Conservation (phyloP, 441 rosid genomes). For the Eugenia klotzschiana region DNA sequence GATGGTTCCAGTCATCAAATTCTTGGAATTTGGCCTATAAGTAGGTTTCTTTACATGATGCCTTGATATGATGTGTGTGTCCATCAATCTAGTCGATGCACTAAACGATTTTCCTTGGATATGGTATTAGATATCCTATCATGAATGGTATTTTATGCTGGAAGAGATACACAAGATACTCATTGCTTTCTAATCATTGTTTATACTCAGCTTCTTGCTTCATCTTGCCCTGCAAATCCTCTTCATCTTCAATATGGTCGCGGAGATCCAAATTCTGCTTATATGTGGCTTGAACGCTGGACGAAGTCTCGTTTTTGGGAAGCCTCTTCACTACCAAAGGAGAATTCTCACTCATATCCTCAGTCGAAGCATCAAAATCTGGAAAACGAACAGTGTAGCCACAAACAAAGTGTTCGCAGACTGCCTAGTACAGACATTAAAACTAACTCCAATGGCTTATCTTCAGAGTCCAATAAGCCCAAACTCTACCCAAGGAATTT, state of each 20-base stretch:
- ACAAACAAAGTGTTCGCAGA: slow-evolving; percentile 31
- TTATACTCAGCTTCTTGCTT: slow-evolving; percentile 45
- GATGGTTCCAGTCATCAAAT: background rate
- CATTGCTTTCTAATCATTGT: background rate
- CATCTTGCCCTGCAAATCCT: slow-evolving; percentile 27
- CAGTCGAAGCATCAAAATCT: slow-evolving; percentile 24
- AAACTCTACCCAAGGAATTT: slow-evolving; percentile 37
- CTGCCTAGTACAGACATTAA: slow-evolving; percentile 18
- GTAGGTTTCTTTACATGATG: background rate
- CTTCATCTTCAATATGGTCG: slow-evolving; percentile 30
- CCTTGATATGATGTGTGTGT: background rate
- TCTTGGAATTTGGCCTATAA: background rate
- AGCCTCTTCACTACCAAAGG: slow-evolving; percentile 23
- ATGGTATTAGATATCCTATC: background rate
- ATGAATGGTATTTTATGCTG: background rate
- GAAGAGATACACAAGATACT: background rate
- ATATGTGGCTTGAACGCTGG: slow-evolving; percentile 77
- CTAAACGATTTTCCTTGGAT: background rate
- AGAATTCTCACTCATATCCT: slow-evolving; percentile 15
- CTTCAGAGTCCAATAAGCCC: slow-evolving; percentile 27
- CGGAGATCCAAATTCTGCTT: slow-evolving; percentile 51
- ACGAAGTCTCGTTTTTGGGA: slow-evolving; percentile 46
- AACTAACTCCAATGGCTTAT: slow-evolving; percentile 20
- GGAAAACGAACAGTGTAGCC: slow-evolving; percentile 24
- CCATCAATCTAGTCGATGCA: background rate